These are phyloP conservation scores for Phaeoacremonium minimum DNA, from an alignment of 2,329 filamentous ascomycete genomes.

Conservation along the genomic window DNA sequence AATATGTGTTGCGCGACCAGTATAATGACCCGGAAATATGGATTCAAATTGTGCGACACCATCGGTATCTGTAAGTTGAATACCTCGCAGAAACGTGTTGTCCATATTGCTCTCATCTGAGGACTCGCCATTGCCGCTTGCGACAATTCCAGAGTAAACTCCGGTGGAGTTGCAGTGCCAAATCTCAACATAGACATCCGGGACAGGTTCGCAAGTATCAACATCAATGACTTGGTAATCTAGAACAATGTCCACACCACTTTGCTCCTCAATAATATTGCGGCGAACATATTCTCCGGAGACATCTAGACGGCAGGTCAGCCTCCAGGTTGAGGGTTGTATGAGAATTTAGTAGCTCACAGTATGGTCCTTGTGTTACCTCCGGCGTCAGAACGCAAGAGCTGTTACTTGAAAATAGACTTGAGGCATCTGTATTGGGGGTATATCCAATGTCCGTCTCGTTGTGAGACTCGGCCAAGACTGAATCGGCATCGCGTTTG, in stretches of 20 bases:
- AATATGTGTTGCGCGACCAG: conserved; percentile 39
- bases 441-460: conserved; percentile 25
- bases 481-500: conserved; percentile 23
- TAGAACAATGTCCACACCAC: conserved; percentile 41
- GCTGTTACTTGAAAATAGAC: conserved; percentile 28
- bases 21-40: conserved; percentile 41
- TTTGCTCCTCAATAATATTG: conserved; percentile 40
- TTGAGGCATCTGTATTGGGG: conserved; percentile 17
- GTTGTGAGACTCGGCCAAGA: conserved; percentile 27
- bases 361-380: conserved; percentile 45
- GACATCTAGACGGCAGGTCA: conserved; percentile 29
- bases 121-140: conserved; percentile 28
- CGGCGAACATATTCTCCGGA: conserved; percentile 44
- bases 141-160: conserved; percentile 27
- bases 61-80: conserved; percentile 31
- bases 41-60: conserved; percentile 34
- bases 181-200: conserved; percentile 44
- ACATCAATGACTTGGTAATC: conserved; percentile 52
- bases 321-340: background rate
- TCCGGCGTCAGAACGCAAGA: conserved; percentile 42
- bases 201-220: conserved; percentile 46
- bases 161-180: conserved; percentile 43
- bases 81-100: conserved; percentile 34
- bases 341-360: conserved; percentile 10
- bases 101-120: conserved; percentile 33